Percentiles rank a stretch among this genome's conserved stretches.
These are phyloP conservation scores for Ganoderma multipileum DNA, from an alignment of 1,284 basidiomycete species.

Conservation along the genomic window DNA sequence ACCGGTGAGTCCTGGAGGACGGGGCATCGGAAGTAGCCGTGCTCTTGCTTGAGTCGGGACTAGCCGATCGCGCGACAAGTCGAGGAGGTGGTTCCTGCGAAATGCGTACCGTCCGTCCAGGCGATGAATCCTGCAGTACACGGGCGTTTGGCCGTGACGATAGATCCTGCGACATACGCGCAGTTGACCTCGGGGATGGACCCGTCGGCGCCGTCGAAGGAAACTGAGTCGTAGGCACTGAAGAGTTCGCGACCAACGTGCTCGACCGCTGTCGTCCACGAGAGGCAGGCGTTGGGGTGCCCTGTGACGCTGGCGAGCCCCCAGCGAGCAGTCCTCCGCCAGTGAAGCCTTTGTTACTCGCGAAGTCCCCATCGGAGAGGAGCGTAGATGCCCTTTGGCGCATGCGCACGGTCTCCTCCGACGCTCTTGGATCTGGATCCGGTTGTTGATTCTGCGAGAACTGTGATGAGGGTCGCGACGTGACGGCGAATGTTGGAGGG, in stretches of 20 bases:
- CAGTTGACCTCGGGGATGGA: constrained; percentile 14
- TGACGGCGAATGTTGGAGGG: constrained; percentile 70
- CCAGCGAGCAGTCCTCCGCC: constrained; percentile 38
- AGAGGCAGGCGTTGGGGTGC: constrained; percentile 4
- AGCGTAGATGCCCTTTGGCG: constrained; percentile 33
- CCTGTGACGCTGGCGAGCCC: constrained; percentile 16
- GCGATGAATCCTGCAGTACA: constrained; percentile 1
- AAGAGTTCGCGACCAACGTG: constrained; percentile 26
- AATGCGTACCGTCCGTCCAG: constrained; percentile 15
- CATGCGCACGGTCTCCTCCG: constrained; percentile 28
- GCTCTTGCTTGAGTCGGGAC: constrained; percentile 14
- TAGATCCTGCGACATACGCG: constrained; percentile 8
- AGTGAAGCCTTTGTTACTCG: constrained; percentile 35
- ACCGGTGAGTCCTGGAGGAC: background rate
- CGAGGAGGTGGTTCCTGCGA: constrained; percentile 22
- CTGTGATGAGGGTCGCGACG: constrained; percentile 58
- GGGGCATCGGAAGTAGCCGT: background rate
- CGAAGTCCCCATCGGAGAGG: constrained; percentile 28
- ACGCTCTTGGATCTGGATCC: constrained; percentile 6
- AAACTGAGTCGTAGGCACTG: constrained; percentile 20
- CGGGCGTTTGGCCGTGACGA: background rate
- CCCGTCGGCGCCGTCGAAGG: constrained; percentile 17
- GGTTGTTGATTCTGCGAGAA: constrained; percentile 25
- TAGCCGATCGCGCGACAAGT: constrained; percentile 18
- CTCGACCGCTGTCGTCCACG: constrained; percentile 30